Base-by-base conservation (phyloP, 352 stramenopile genomes). In the Globisporangium polare region DNA sequence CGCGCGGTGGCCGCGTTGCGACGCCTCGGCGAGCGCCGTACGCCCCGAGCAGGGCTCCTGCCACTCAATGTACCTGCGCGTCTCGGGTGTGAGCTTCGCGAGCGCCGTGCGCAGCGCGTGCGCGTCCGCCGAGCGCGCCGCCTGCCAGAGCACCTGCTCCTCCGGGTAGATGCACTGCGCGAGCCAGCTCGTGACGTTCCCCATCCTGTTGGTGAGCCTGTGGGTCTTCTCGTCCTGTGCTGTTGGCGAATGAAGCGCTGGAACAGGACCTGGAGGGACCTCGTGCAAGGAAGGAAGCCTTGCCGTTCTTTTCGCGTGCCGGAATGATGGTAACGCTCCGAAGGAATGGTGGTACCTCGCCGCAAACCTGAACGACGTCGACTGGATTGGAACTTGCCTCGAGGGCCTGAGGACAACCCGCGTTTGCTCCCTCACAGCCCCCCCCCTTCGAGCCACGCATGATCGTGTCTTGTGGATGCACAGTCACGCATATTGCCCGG, bases 131-230 rank as follows among this genome's bases (percentile, higher is more conserved):
- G 72, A 74, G 27, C 68, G 70, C 47, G 75, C 78, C 0, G 77
- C 78, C 29, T 75, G 64, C 75, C 77, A 90, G 29, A 84, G 63
- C 15, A 83, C 53, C 52, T 90, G 78, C 22, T 88, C 77, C 35
- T 81, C 62, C 13, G 77, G 71, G 59, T 81, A 86, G 42, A 83
- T 69, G 55, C 65, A 84, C 67, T 84, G 74, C 24, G 63, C 67
- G 46, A 86, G n/a, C 76, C 76, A 88, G 43, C 76, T 84, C 41
- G 68, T 45, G 5, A 67, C 63, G 45, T 74, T 77, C 18, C 78
- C 78, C 78, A 88, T 88, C 31, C 2, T 17, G 12, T 57, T 53
- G 22, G 7, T 22, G 6, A 9, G 45, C 4, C 26, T 57, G 33
- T 20, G 29, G 4, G 9, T 41, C 15, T 35, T 49, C 33, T 39